Base-by-base conservation (phyloP, 164 flowering plant species). In the Sextonia rubra region DNA sequence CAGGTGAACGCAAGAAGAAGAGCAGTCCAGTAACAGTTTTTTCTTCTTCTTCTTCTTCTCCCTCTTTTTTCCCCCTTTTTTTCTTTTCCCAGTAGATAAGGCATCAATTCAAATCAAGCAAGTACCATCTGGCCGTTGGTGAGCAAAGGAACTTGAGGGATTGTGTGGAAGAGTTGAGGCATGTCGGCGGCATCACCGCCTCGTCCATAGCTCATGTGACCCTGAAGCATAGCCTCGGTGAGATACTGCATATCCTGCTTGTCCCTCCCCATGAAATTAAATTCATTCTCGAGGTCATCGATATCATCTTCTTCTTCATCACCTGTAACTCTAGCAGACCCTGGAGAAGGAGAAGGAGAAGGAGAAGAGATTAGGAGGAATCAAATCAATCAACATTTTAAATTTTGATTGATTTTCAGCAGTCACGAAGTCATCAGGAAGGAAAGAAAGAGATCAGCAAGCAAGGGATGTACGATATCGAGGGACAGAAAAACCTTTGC, bases 291-390 rank as follows among this genome's bases (percentile, higher is more conserved):
- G 52, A 88, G 60, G 68, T 87, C 91, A 74, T 87, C 91, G 5
- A 72, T 72, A 56, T 63, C 89, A 65, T 87, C 91, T 74, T 88
- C 91, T 68, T 88, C 91, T 29, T 88, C 91, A 70, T 88, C 89
- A 0, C 91, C 91, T 2, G 79, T 82, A 24, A 88, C 91, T 77
- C 89, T 85, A 4, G 89, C 83, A 73, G 85, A 78, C n/a, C 91
- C 91, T 88, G 82, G 47, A 18, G 14, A 37, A 64, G 67, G 27
- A 72, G 69, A 60, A 60, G 69, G 44, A 70, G 24, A 3, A 56
- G 4, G 47, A 24, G 27, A 15, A n/a, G n/a, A n/a, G n/a, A n/a
- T n/a, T n/a, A n/a, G n/a, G n/a, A n/a, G n/a, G n/a, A n/a, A n/a
- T n/a, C n/a, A n/a, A n/a, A n/a, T n/a, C n/a, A n/a, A n/a, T n/a